Conservation (phyloP, 805 yeast genomes). For the Candida wancherniae region DNA sequence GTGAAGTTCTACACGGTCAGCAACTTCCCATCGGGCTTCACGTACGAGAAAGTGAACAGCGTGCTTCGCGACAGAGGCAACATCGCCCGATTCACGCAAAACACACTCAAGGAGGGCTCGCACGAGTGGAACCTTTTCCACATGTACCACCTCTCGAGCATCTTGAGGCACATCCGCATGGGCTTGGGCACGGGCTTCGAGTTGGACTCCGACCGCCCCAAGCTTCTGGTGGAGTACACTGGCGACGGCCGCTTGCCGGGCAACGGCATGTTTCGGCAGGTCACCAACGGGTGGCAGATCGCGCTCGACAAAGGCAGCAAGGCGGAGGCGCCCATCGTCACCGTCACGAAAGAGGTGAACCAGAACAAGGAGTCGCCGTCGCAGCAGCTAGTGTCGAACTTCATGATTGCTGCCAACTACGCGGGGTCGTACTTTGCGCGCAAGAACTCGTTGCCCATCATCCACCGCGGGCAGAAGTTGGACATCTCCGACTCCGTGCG, state of each 20-base stretch:
- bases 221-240: constrained; percentile 14
- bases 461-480: constrained; percentile 41
- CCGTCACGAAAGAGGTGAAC: constrained; percentile 9
- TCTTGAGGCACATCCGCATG: constrained; percentile 22
- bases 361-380: constrained; percentile 40
- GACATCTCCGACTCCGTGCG: constrained; percentile 20
- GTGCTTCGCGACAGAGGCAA: constrained; percentile 33
- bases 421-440: constrained; percentile 48
- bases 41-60: constrained; percentile 60
- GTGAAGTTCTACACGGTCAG: constrained; percentile 23
- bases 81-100: constrained; percentile 8
- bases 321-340: constrained; percentile 7
- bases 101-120: constrained; percentile 9
- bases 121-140: constrained; percentile 26
- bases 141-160: constrained; percentile 24
- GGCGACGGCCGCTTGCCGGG: not conserved
- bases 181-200: constrained; percentile 20
- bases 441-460: constrained; percentile 44
- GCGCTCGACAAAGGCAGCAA: constrained; percentile 4
- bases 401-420: constrained; percentile 79
- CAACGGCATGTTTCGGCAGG: constrained; percentile 1
- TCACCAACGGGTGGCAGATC: constrained; percentile 13
- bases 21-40: constrained; percentile 37
- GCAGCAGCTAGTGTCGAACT: constrained; percentile 66
- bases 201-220: constrained; percentile 13